Percentiles rank a stretch among this genome's conserved stretches.
Conservation (phyloP, 2,329 filamentous ascomycete species). For the Colletotrichum brevisporum region DNA sequence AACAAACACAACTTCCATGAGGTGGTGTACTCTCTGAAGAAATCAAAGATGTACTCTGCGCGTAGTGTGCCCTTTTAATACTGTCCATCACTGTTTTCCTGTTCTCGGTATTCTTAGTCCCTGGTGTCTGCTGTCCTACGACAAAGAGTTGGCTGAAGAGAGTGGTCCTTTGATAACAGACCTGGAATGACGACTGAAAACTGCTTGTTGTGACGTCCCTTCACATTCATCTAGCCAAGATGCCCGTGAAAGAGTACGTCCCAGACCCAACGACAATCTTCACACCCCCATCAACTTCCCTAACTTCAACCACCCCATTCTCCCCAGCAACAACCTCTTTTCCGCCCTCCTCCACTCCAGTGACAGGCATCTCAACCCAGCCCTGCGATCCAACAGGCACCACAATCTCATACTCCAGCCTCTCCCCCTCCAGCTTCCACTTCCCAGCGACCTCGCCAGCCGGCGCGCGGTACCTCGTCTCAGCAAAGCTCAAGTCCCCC, state of each 20-base stretch:
- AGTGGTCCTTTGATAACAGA: too few relatives aligned
- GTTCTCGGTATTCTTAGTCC: too few relatives aligned
- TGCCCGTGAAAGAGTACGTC: background rate
- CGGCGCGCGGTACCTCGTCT: conserved; percentile 9
- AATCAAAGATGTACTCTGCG: too few relatives aligned
- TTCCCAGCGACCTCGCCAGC: background rate
- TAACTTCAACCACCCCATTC: background rate
- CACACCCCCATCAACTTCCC: background rate
- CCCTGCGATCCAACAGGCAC: background rate
- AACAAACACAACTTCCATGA: too few relatives aligned
- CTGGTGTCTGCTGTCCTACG: too few relatives aligned
- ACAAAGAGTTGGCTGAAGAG: too few relatives aligned
- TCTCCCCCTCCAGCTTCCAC: background rate
- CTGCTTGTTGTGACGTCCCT: background rate
- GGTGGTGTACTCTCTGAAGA: too few relatives aligned
- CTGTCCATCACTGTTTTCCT: too few relatives aligned
- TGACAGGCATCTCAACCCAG: background rate
- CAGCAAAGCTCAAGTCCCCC: conserved; percentile 32
- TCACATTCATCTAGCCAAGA: background rate
- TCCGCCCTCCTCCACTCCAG: background rate
- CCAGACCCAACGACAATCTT: background rate
- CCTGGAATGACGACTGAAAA: too few relatives aligned
- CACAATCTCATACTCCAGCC: background rate
- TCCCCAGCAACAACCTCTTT: background rate
- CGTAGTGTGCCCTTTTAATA: too few relatives aligned